These are phyloP conservation scores for Vaccinium darrowii DNA, from an alignment of 148 eudicot genomes.

Conservation along the genomic window DNA sequence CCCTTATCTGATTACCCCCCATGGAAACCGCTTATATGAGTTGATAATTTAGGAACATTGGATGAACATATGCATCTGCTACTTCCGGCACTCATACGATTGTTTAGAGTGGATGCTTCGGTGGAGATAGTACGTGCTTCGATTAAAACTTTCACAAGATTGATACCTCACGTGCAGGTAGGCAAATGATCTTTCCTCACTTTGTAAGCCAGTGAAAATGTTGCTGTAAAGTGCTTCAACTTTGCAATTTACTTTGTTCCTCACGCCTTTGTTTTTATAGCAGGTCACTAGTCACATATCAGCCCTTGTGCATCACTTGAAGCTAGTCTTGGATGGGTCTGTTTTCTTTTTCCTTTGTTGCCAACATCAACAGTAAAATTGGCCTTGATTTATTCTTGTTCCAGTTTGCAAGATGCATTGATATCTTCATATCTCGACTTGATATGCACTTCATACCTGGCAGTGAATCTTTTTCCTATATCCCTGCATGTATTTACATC, in stretches of 20 bases:
- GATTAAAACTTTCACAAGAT: slow-evolving; percentile 79
- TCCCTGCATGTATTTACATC: not conserved
- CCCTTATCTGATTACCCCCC: not conserved
- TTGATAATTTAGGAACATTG: slow-evolving; percentile 60
- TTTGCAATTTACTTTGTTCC: not conserved
- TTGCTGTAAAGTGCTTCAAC: not conserved
- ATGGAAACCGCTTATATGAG: not conserved
- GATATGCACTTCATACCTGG: not conserved
- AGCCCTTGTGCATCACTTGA: slow-evolving; percentile 89
- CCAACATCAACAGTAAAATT: not conserved
- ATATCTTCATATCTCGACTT: not conserved
- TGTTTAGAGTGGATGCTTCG: slow-evolving; percentile 89
- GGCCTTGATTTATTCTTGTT: not conserved
- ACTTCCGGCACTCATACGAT: slow-evolving; percentile 90
- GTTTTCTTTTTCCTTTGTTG: slow-evolving; percentile 26
- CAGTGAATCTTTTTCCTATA: not conserved
- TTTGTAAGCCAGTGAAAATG: slow-evolving; percentile 6
- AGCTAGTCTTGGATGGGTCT: slow-evolving; percentile 96
- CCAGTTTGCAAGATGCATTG: slow-evolving; percentile 2
- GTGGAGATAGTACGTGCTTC: slow-evolving; percentile 88
- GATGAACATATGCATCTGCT: slow-evolving; percentile 98
- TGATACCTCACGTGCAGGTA: slow-evolving; percentile 97
- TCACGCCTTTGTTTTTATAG: slow-evolving; percentile 15
- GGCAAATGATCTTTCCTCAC: not conserved
- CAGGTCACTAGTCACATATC: slow-evolving; percentile 97